Evolutionary conservation across 129 eudicot genomes (phyloP).

Genomic region (Scalesia atractyloides): DNA sequence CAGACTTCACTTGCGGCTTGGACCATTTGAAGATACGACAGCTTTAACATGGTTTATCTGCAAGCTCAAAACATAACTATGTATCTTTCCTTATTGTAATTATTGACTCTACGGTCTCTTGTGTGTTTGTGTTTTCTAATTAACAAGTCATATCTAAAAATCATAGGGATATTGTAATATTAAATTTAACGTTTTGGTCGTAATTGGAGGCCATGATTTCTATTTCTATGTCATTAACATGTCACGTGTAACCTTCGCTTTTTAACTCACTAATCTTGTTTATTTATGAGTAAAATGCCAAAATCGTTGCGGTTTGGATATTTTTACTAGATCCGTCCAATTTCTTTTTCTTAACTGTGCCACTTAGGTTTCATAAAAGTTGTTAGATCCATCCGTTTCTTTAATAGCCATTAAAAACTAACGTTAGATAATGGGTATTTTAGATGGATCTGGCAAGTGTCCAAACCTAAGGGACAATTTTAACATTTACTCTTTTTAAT

Average conservation of each 20-base stretch:
- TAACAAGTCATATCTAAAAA: constrained; percentile 1
- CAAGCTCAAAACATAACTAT: not conserved
- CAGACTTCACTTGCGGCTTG: constrained; percentile 75
- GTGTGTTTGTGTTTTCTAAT: not conserved
- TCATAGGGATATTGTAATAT: constrained; percentile 9
- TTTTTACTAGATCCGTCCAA: too few relatives aligned
- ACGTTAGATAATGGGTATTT: too few relatives aligned
- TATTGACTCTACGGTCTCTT: not conserved
- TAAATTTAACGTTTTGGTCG: constrained; percentile 16
- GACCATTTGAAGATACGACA: not conserved
- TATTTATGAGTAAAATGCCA: not conserved
- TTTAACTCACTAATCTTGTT: not conserved
- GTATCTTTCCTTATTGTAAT: not conserved
- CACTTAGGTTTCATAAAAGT: too few relatives aligned
- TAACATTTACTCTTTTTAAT: too few relatives aligned
- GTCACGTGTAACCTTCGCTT: not conserved
- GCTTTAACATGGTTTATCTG: too few relatives aligned
- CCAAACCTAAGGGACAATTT: too few relatives aligned
- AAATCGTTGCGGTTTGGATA: too few relatives aligned
- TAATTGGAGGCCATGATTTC: constrained; percentile 7
- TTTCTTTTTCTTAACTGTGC: too few relatives aligned
- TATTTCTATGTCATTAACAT: not conserved
- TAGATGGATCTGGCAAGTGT: too few relatives aligned
- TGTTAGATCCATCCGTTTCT: too few relatives aligned
- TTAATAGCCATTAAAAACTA: too few relatives aligned